Base-by-base conservation (phyloP, 23 red algal species). In the Cyanidium caldarium region DNA sequence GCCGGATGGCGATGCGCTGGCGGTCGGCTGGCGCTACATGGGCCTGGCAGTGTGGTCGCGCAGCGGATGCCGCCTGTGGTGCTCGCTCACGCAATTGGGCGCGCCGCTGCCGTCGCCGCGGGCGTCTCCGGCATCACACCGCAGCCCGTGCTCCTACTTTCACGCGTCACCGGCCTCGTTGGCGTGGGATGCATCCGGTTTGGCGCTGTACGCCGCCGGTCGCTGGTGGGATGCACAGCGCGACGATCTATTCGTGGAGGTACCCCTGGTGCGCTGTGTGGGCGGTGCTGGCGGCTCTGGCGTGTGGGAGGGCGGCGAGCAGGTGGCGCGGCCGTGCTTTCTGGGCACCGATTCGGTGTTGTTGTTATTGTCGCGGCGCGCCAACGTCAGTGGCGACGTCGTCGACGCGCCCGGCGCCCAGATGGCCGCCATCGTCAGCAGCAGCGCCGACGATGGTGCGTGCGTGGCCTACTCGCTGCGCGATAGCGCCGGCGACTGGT, bases 21-120 rank as follows among this genome's bases (percentile, higher is more conserved):
- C 82, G 21, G 80, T 98, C 41, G 83, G 83, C 35, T 98, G 86
- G 85, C 76, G 77, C 26, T 72, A 80, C 17, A 37, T 44, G 20
- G 92, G 92, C 36, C 36, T 98, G 37, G 83, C 81, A 5, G 70
- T 98, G 7, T 98, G 92, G 92, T 85, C 79, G 5, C 68, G 75
- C 17, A 72, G 67, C 33, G 92, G 92, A 25, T 86, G 86, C 68
- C 75, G 92, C 21, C 45, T 98, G 25, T 85, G 88, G 77, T 86
- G 77, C 77, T 87, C 84, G 21, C 70, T 87, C 16, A 80, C 83
- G 34, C 81, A 81, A 38, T 66, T 86, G 19, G 82, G 84, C 23
- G 76, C 73, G 3, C 38, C 2, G 1, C 29, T 44, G 35, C n/a
- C 13, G 1, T 29, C 16, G 13, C 38, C 20, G 37, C 39, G 16